Percentiles rank a stretch among this genome's conserved stretches.
Conservation (phyloP, 352 stramenopile genomes). For the Pythium vanterpoolii region DNA sequence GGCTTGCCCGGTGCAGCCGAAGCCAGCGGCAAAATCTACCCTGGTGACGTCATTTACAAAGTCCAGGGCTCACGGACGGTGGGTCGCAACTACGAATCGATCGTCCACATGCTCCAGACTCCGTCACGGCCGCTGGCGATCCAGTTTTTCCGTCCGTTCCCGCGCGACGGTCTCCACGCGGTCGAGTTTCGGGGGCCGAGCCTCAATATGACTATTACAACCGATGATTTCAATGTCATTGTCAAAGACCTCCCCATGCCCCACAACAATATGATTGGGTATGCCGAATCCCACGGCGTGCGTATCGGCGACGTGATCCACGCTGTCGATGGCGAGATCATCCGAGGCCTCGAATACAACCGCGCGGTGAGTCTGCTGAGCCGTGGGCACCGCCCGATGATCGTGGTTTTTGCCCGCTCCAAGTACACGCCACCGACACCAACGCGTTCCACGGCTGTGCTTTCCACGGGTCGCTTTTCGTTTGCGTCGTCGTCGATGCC, state of each 20-base stretch:
- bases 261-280: conserved; percentile 80
- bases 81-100: conserved; percentile 73
- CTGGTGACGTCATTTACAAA: conserved; percentile 87
- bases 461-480: conserved; percentile 47
- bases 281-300: conserved; percentile 77
- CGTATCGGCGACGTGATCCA: conserved; percentile 79
- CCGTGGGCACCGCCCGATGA: conserved; percentile 58
- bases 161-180: conserved; percentile 74
- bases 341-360: conserved; percentile 79
- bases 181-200: conserved; percentile 77
- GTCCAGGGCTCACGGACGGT: conserved; percentile 73
- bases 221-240: conserved; percentile 81
- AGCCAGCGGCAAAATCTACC: conserved; percentile 45
- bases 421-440: conserved; percentile 60
- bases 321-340: conserved; percentile 73
- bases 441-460: conserved; percentile 34
- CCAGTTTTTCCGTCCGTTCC: conserved; percentile 80
- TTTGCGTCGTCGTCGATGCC: conserved; percentile 69
- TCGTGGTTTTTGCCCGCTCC: conserved; percentile 76
- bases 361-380: conserved; percentile 77
- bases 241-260: conserved; percentile 82
- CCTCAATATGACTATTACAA: conserved; percentile 87
- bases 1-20: conserved; percentile 54
- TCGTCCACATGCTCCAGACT: conserved; percentile 86
- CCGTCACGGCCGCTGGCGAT: conserved; percentile 68